Evolutionary conservation across 2,329 filamentous ascomycete genomes (phyloP), one percentile per base, ranked within the genome.

Genomic region (Mariannaea sp.): DNA sequence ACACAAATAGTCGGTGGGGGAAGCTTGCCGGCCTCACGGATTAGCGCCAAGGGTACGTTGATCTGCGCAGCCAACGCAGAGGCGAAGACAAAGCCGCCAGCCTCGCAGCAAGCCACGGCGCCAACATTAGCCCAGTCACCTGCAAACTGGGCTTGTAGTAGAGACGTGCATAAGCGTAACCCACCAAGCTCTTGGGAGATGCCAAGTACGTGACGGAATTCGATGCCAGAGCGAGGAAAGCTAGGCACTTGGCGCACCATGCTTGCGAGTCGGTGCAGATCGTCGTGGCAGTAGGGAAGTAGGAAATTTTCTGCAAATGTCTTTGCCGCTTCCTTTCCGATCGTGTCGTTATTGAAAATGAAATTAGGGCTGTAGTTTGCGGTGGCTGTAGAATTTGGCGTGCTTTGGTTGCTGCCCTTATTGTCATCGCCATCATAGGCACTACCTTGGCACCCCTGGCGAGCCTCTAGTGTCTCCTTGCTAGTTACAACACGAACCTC

Each of bases 171-270:
- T 5, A 85, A 63, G 5, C 57, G 41, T 20, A 86, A 65, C 5
- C 83, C 83, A 40, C 72, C 74, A 0, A 70, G 74, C 40, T 78
- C 75, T 65, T 85, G 76, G 20, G 73, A 57, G 53, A 87, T 82
- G 60, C 71, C 71, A 39, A 87, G 79, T 2, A 87, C 75, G 53
- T 87, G 81, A 42, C 77, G 81, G 64, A 86, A 87, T 4, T 77
- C 62, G 58, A 85, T 77, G 14, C 72, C 77, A 0, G 53, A 66
- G 4, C 70, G 70, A 59, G 83, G 83, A 65, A 83, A 85, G 65
- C 79, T 61, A 19, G 76, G 72, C 29, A 80, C 62, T 5, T 54
- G 14, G 24, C 69, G 73, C 12, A 84, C 77, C 80, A 86, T 83
- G 22, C 67, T 49, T 20, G 69, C 68, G 1, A 87, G 72, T 47